Conservation (phyloP, 2,329 filamentous ascomycete genomes). For the Penicillium sumatraense region DNA sequence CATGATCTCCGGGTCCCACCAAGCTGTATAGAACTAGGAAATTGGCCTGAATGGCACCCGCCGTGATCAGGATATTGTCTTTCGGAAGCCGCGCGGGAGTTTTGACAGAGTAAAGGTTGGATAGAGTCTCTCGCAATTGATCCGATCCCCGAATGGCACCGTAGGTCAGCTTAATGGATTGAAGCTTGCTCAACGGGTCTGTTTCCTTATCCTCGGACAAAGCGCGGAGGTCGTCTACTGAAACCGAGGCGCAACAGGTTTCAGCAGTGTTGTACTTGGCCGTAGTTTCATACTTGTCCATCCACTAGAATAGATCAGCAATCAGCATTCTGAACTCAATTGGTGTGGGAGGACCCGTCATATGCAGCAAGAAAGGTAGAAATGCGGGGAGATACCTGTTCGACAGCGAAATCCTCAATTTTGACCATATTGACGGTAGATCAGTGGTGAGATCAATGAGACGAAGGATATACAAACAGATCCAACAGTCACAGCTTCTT, state of each 20-base stretch:
- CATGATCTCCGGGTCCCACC: constrained; percentile 76
- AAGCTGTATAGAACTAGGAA: constrained; percentile 75
- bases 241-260: constrained; percentile 61
- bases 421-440: constrained; percentile 41
- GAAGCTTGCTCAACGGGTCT: constrained; percentile 47
- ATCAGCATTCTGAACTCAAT: constrained; percentile 6
- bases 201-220: constrained; percentile 58
- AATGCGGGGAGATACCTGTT: constrained; percentile 61
- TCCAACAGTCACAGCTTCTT: neutral
- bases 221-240: constrained; percentile 56
- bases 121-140: constrained; percentile 66
- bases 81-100: constrained; percentile 51
- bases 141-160: constrained; percentile 72
- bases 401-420: constrained; percentile 59
- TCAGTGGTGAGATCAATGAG: neutral
- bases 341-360: neutral
- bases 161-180: constrained; percentile 68
- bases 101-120: constrained; percentile 66
- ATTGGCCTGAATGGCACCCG: constrained; percentile 83
- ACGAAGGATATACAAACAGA: neutral
- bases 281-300: constrained; percentile 58
- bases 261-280: constrained; percentile 63
- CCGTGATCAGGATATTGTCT: constrained; percentile 74
- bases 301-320: constrained; percentile 51
- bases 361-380: constrained; percentile 1